Evolutionary conservation across 208 protist genomes (phyloP).

Genomic region (Histomonas meleagridis): DNA sequence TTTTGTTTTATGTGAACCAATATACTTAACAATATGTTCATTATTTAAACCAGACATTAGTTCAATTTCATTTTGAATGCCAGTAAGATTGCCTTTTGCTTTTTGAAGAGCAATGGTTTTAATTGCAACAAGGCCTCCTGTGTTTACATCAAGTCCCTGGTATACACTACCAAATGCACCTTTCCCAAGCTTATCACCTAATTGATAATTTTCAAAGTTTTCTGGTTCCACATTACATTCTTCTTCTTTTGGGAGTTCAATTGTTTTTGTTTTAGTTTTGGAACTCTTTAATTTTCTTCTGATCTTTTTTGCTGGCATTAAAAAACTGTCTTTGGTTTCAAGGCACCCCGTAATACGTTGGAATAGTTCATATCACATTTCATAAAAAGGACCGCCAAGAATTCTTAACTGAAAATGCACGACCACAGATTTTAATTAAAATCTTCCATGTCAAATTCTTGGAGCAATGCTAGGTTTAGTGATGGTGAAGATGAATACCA

Average conservation of each 20-base stretch:
- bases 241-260: too few species aligned
- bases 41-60: constrained; percentile 62
- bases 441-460: neutral
- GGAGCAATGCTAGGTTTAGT: neutral
- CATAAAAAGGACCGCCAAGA: too few species aligned
- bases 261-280: too few species aligned
- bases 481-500: neutral
- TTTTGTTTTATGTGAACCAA: constrained; percentile 57
- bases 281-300: too few species aligned
- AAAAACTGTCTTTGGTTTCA: too few species aligned
- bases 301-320: too few species aligned
- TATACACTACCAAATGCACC: constrained; percentile 59
- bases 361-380: too few species aligned
- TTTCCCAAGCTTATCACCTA: constrained; percentile 48
- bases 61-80: constrained; percentile 55
- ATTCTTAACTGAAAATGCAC: too few species aligned
- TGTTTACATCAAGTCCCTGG: constrained; percentile 54
- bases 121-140: constrained; percentile 59
- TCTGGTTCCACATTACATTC: too few species aligned
- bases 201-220: constrained; percentile 37
- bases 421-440: too few species aligned
- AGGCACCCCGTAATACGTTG: too few species aligned
- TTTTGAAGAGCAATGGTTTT: constrained; percentile 53
- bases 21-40: constrained; percentile 65
- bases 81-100: constrained; percentile 25